Evolutionary conservation across 768 basidiomycete species (phyloP), one percentile per base, ranked within the genome.

Genomic region (Solioccasus polychromus): DNA sequence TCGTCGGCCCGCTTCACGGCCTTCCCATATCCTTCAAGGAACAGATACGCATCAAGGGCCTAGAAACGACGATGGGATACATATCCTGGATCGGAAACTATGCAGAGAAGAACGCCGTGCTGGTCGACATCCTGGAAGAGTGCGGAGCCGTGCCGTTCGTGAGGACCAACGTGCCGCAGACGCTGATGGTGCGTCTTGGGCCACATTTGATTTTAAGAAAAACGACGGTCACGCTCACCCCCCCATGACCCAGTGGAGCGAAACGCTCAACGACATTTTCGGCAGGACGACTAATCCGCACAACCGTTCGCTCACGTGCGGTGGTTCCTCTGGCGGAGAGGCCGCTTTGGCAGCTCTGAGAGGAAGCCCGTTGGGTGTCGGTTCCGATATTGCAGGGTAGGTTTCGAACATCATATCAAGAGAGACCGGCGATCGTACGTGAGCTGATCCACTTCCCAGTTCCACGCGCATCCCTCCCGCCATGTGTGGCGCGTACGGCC

Each of bases 241-340:
- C 14, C 3, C 43, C 9, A 14, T 41, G 38, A 15, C 15, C 2
- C 49, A 88, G 88, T 88, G 82, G 77, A 71, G 75, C 1, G 91
- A 95, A 61, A 83, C 87, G 0, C 80, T 73, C 69, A 93, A 93
- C 58, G 67, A 81, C 49, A 71, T 92, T 23, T 93, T 86, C 54
- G 91, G 90, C 2, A 73, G 87, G 42, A 92, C 92, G 1, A 57
- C 69, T 14, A 91, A 92, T 57, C 91, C 91, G 0, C 69, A 74
- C 59, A 90, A 92, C 59, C 77, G 83, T 9, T 72, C 73, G 15
- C 69, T 89, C 36, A 89, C 85, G 5, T 67, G 72, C 5, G 91
- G 91, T 9, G 92, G 92, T 2, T 92, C 88, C 0, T 88, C 85
- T 3, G 92, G 92, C 5, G 92, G 91, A 28, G 92, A 93, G 68